Base-by-base conservation (phyloP, 768 basidiomycete species). In the Pulveroboletus sp. region DNA sequence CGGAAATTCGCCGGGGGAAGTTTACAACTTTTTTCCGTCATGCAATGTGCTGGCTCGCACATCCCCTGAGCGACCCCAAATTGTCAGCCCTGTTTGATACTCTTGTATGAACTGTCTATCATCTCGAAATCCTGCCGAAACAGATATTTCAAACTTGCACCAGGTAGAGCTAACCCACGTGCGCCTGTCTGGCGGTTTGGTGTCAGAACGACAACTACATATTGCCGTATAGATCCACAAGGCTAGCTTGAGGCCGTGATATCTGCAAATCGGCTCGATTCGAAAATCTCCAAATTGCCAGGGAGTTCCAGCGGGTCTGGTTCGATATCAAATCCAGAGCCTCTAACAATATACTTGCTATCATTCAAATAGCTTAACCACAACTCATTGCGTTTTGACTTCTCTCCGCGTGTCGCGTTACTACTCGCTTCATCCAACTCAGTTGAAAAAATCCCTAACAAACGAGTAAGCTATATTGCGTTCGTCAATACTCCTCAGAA, bases 251-350 rank as follows among this genome's bases (percentile, higher is more conserved):
- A 14, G 35, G 16, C 23, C 44, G 39, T 17, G 26, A 45, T 44
- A 43, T 35, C 45, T 34, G 40, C 17, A 30, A 23, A 20, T 34
- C 27, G 10, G 37, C 31, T 40, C 27, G 43, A 40, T 50, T 30
- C 27, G 27, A 27, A 43, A 43, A 56, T 61, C 51, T 24, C 49
- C 45, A 58, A 54, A 40, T 51, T n/a, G n/a, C n/a, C n/a, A n/a
- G n/a, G n/a, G n/a, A 2, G 30, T 44, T 55, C 34, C 40, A 43
- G 36, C 32, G 19, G 37, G 49, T 59, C 53, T 53, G 14, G 26
- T 43, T 12, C 23, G 29, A 47, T 30, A 37, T 37, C 40, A 53
- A 50, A 36, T 30, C n/a, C n/a, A n/a, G n/a, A n/a, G n/a, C n/a
- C n/a, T n/a, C n/a, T n/a, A n/a, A n/a, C n/a, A n/a, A n/a, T n/a